Conservation (phyloP, 2,329 filamentous ascomycete genomes). For the Fusarium siculi region DNA sequence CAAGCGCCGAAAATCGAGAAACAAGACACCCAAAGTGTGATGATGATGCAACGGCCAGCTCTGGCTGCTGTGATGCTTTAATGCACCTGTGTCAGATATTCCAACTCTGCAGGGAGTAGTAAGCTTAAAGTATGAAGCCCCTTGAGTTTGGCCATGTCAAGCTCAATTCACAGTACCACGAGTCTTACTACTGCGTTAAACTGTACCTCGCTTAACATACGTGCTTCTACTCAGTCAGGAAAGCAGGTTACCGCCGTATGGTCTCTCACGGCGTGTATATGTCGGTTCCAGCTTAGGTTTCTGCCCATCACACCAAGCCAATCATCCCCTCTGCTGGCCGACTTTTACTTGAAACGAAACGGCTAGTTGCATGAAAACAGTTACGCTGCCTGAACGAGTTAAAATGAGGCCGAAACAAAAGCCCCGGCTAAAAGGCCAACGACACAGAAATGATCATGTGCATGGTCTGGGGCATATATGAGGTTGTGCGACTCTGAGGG, state of each 20-base stretch:
- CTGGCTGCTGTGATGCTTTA: not conserved
- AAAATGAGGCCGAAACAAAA: slow-evolving; percentile 30
- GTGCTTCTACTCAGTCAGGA: not conserved
- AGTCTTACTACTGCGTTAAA: not conserved
- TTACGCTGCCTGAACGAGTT: not conserved
- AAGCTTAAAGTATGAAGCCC: not conserved
- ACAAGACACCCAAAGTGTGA: not conserved
- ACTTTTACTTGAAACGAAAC: slow-evolving; percentile 22
- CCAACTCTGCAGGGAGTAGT: not conserved
- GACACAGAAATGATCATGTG: slow-evolving; percentile 10
- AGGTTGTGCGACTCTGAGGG: slow-evolving; percentile 8
- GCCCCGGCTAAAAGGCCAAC: not conserved
- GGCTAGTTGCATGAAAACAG: slow-evolving; percentile 18
- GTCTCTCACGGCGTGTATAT: not conserved
- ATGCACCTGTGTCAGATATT: not conserved
- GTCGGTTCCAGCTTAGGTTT: not conserved
- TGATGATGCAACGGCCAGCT: not conserved
- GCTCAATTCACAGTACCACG: not conserved
- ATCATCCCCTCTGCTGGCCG: slow-evolving; percentile 5
- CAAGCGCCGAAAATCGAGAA: slow-evolving; percentile 31
- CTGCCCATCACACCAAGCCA: not conserved
- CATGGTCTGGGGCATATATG: slow-evolving; percentile 5
- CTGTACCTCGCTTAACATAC: not conserved
- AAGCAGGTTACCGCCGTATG: not conserved
- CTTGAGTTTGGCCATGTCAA: not conserved